phyloP scores from a whole-genome alignment of 805 yeast genomes.

The Debaryomyces prosopidis region DNA sequence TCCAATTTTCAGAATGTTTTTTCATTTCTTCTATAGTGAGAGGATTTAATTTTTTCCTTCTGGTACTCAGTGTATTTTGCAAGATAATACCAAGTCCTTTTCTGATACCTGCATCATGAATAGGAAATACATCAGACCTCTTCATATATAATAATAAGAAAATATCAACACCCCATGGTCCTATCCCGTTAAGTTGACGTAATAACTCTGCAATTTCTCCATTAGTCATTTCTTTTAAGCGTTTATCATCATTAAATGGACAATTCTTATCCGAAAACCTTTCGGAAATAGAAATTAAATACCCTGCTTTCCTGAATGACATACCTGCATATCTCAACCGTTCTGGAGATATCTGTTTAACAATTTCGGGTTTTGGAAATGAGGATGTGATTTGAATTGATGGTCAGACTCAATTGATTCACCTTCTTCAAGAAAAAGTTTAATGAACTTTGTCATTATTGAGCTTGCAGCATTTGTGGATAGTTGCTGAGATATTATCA shows the following conservation, averaged over 20 bases:
- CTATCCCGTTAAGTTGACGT: not conserved
- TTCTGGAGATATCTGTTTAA: not conserved
- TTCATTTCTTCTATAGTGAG: not conserved
- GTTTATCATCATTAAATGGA: not conserved
- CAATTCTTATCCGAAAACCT: not conserved
- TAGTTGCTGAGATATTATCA: not conserved
- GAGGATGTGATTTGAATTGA: not conserved
- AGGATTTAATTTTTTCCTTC: not conserved
- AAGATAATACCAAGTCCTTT: not conserved
- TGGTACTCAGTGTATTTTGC: not conserved
- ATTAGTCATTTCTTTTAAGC: not conserved
- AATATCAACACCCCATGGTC: not conserved
- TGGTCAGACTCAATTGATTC: not conserved
- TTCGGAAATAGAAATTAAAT: not conserved
- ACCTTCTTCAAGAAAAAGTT: not conserved
- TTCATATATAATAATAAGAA: not conserved
- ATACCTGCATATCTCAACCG: not conserved
- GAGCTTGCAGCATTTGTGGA: not conserved
- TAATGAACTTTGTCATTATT: not conserved
- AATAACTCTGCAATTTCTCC: not conserved
- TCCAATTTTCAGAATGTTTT: not conserved
- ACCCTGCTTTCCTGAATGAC: not conserved
- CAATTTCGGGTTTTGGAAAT: not conserved
- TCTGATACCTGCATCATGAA: not conserved
- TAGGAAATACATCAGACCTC: not conserved